phyloP scores from a whole-genome alignment of 306 rosid species.

The Glycyrrhiza uralensis region DNA sequence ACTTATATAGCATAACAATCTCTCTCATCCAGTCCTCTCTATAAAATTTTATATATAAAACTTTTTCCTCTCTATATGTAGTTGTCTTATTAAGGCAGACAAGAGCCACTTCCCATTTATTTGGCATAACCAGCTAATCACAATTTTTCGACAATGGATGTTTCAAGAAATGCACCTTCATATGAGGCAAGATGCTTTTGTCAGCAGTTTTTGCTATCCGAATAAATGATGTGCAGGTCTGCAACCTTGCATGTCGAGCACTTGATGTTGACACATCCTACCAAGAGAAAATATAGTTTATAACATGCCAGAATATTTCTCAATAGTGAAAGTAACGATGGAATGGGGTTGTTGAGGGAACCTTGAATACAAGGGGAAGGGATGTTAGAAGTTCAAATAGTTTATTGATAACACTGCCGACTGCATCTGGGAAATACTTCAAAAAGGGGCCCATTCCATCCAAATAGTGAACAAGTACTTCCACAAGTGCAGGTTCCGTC shows the following conservation, averaged over 20 bases:
- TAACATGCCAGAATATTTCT: slow-evolving; percentile 25
- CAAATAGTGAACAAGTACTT: slow-evolving; percentile 83
- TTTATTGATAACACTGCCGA: slow-evolving; percentile 82
- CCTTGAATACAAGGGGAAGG: slow-evolving; percentile 72
- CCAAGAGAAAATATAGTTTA: slow-evolving; percentile 29
- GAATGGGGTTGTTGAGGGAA: slow-evolving; percentile 30
- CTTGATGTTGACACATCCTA: slow-evolving; percentile 70
- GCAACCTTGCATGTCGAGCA: slow-evolving; percentile 92
- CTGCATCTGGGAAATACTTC: slow-evolving; percentile 89
- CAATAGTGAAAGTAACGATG: slow-evolving; percentile 12
- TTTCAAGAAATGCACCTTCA: slow-evolving; percentile 65
- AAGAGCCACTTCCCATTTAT: not conserved
- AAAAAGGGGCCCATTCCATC: slow-evolving; percentile 89
- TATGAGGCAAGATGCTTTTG: slow-evolving; percentile 91
- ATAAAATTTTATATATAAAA: not conserved
- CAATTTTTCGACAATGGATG: not conserved
- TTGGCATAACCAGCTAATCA: slow-evolving; percentile 7
- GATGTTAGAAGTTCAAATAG: slow-evolving; percentile 89
- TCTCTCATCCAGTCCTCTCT: not conserved
- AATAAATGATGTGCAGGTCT: slow-evolving; percentile 89
- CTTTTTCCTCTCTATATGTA: not conserved
- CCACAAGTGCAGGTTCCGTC: slow-evolving; percentile 87
- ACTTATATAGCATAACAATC: not conserved
- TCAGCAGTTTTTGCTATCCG: slow-evolving; percentile 93
- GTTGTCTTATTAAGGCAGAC: not conserved